Conservation (phyloP, 805 yeast genomes). For the Spathaspora girioi region DNA sequence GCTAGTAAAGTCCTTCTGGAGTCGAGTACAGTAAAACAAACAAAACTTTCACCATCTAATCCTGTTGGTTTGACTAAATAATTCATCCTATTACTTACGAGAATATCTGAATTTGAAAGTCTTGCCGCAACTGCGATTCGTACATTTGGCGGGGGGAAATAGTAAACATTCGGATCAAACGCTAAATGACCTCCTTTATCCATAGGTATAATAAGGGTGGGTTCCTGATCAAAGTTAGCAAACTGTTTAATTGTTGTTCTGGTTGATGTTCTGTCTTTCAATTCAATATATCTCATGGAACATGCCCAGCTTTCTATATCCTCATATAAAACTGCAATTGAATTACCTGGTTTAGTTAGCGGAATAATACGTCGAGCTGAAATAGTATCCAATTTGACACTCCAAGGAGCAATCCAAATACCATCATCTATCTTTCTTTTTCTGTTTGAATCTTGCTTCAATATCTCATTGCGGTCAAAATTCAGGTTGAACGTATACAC, state of each 20-base stretch:
- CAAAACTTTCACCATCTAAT: neutral
- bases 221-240: conserved; percentile 5
- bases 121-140: neutral
- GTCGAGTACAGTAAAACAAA: conserved; percentile 1
- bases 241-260: conserved; percentile 1
- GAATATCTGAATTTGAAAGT: neutral
- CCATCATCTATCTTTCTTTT: neutral
- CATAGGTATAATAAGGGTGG: conserved; percentile 4
- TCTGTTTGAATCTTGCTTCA: neutral
- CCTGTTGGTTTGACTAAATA: neutral
- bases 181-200: conserved; percentile 3
- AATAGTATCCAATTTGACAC: conserved; percentile 4
- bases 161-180: neutral
- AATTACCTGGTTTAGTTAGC: neutral
- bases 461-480: neutral
- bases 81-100: neutral
- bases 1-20: neutral
- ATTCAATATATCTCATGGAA: conserved; percentile 2
- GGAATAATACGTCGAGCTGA: neutral
- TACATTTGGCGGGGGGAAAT: conserved; percentile 3
- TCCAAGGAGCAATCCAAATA: neutral
- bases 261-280: neutral
- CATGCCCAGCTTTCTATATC: neutral
- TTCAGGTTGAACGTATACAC: neutral
- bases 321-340: conserved; percentile 5